These are phyloP conservation scores for Aspergillus sp. DNA, from an alignment of 2,329 filamentous ascomycete genomes.

Conservation along the genomic window DNA sequence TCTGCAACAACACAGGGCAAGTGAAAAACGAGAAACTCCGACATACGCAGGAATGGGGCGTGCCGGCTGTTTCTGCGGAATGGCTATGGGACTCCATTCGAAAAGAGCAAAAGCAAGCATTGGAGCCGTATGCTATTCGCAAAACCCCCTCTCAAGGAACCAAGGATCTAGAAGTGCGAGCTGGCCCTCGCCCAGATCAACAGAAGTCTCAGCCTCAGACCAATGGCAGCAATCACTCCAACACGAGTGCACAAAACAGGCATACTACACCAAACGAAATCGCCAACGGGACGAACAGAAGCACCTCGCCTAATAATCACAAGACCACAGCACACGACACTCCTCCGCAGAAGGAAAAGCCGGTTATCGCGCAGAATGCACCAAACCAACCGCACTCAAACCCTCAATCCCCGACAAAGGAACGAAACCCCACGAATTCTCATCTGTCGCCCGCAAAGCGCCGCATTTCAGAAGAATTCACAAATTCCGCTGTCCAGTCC, in stretches of 20 bases:
- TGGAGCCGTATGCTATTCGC: conserved; percentile 44
- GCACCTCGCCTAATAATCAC: neutral
- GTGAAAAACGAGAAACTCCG: conserved; percentile 71
- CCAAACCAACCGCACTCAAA: neutral
- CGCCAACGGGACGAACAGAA: neutral
- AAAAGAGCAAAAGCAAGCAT: conserved; percentile 46
- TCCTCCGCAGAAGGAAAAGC: neutral
- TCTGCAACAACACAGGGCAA: conserved; percentile 60
- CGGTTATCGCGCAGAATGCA: neutral
- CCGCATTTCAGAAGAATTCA: conserved; percentile 11
- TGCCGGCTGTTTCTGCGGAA: conserved; percentile 74
- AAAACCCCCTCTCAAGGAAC: conserved; percentile 20
- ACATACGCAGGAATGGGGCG: conserved; percentile 69
- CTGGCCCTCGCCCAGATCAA: conserved; percentile 19
- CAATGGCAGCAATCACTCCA: neutral
- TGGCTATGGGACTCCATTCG: conserved; percentile 85
- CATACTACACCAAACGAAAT: neutral
- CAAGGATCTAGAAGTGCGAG: conserved; percentile 17
- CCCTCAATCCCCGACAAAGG: conserved; percentile 1
- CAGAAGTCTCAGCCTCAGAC: conserved; percentile 4
- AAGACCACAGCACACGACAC: neutral
- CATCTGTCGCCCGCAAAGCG: conserved; percentile 14
- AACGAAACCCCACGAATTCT: neutral
- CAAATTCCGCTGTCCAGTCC: conserved; percentile 19
- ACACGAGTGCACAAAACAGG: neutral